Evolutionary conservation across 345 rosid species (phyloP), one percentile per base, ranked within the genome.

Genomic region (Populus tremula): DNA sequence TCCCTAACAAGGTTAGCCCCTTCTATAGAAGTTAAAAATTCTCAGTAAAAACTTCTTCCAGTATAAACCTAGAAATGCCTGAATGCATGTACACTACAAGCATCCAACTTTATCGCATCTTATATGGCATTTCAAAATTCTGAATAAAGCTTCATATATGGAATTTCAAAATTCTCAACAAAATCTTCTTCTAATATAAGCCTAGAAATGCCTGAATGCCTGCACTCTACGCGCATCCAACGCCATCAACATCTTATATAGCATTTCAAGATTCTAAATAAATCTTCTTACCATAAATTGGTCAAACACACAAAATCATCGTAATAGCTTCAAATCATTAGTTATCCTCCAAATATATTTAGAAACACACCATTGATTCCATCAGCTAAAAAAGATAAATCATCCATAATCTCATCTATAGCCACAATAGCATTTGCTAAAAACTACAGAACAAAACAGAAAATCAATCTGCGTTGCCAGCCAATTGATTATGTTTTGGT

Each of bases 381-480:
- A 64, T 41, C 41, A 20, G 7, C 31, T 16, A 49, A 66, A 36
- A n/a, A 43, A 27, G 59, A 69, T 54, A 70, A 61, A 67, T 35
- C 71, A 71, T 59, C 61, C 73, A 56, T 62, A 63, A 65, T 65
- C 36, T 3, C 23, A 65, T 23, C 63, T 38, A 39, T 3, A 59
- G 43, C 82, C 70, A 9, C 27, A 68, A 75, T 29, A 67, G 31
- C 21, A 31, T 64, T 35, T 71, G 67, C 20, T 68, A 54, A 65
- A 63, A 47, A 76, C 50, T 66, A 67, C 20, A 56, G 29, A 68
- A 4, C 62, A 70, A 23, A 62, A 50, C 23, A 1, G 6, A 76
- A 71, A 56, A 67, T 65, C 36, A 61, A 67, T 25, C 77, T 75
- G 45, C 81, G 76, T 77, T 79, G 72, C 49, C 45, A 10, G 27